phyloP scores from a whole-genome alignment of 352 stramenopile species.

The Peronosclerospora sorghi region DNA sequence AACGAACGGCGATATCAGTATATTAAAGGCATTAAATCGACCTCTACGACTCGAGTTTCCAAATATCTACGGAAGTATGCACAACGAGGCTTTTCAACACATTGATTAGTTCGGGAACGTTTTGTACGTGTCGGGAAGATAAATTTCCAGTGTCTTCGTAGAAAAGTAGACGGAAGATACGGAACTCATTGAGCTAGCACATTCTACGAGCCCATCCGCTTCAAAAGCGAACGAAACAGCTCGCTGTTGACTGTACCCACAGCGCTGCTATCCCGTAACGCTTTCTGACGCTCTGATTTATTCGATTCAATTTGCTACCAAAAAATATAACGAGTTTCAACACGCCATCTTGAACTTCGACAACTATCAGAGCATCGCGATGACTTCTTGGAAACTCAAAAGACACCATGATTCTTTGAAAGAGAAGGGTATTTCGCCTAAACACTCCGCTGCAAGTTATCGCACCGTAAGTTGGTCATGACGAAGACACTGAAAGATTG shows the following conservation, averaged over 20 bases:
- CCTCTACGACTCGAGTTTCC: no score
- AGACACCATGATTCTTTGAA: no score
- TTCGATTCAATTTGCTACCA: slow-evolving; percentile 67
- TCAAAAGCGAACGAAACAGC: no score
- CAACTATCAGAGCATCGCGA: no score
- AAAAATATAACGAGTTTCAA: slow-evolving; percentile 34
- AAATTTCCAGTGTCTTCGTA: slow-evolving; percentile 61
- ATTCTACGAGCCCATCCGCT: no score
- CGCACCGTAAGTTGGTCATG: slow-evolving; percentile 49
- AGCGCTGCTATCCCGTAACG: not conserved
- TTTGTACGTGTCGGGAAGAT: slow-evolving; percentile 36
- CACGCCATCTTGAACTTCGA: no score
- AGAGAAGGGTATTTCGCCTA: slow-evolving; percentile 3
- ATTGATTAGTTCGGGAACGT: no score
- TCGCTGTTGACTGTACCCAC: not conserved
- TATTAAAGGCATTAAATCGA: no score
- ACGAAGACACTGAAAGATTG: slow-evolving; percentile 42
- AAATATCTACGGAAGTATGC: no score
- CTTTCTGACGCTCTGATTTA: slow-evolving; percentile 17
- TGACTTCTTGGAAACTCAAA: no score
- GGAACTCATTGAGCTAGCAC: slow-evolving; percentile 30
- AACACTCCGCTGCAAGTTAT: slow-evolving; percentile 34
- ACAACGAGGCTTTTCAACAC: no score
- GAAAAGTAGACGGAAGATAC: slow-evolving; percentile 30
- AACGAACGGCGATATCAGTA: no score